Evolutionary conservation across 805 yeast species (phyloP).

Genomic region (Saccharomycopsis javanensis): DNA sequence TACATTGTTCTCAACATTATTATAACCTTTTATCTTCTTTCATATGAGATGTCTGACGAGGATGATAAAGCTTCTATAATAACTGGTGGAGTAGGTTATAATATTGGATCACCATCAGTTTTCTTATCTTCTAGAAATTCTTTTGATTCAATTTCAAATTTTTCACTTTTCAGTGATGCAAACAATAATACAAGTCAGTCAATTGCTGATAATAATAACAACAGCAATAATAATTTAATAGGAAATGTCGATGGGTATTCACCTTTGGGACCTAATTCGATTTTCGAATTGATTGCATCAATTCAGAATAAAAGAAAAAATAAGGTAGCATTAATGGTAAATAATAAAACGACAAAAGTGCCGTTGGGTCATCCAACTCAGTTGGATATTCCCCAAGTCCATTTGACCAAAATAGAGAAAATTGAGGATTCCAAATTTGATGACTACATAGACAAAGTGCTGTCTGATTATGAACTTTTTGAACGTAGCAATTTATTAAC

Average conservation of each 20-base stretch:
- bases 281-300: slow-evolving; percentile 63
- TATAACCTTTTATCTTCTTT: neutral
- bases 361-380: slow-evolving; percentile 60
- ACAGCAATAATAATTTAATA: neutral
- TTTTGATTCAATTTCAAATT: slow-evolving; percentile 14
- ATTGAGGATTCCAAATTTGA: slow-evolving; percentile 35
- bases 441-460: slow-evolving; percentile 35
- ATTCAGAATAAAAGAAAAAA: slow-evolving; percentile 35
- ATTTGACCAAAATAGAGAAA: slow-evolving; percentile 43
- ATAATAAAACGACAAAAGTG: slow-evolving; percentile 33
- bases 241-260: slow-evolving; percentile 6
- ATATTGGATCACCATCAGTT: slow-evolving; percentile 16
- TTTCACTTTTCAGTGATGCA: slow-evolving; percentile 12
- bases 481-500: slow-evolving; percentile 35
- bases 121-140: slow-evolving; percentile 13
- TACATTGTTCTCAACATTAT: too few species aligned
- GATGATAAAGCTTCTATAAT: slow-evolving; percentile 15
- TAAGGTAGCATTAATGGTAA: slow-evolving; percentile 24
- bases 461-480: slow-evolving; percentile 37
- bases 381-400: slow-evolving; percentile 77
- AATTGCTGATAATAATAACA: neutral
- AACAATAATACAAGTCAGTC: neutral
- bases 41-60: slow-evolving; percentile 3
- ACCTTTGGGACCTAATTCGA: slow-evolving; percentile 65
- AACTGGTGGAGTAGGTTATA: slow-evolving; percentile 20